Evolutionary conservation across 495 filamentous ascomycete species (phyloP).

Genomic region (Melanomma pulvis-pyrius): DNA sequence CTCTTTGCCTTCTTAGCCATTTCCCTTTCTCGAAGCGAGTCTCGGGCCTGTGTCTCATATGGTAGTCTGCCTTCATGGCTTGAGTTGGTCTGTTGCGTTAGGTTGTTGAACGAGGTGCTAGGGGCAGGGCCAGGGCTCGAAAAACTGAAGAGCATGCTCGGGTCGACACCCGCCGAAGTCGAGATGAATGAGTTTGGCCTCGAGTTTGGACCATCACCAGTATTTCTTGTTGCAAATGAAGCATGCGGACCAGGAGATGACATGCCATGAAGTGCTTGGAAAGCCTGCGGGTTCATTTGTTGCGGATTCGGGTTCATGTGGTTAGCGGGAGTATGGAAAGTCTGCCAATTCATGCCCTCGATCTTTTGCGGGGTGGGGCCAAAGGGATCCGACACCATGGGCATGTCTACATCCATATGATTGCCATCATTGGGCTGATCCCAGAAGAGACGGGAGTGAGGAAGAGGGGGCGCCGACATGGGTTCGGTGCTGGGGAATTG

Average conservation of each 20-base stretch:
- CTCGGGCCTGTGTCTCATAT: conserved; percentile 39
- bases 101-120: conserved; percentile 13
- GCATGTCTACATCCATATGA: conserved; percentile 38
- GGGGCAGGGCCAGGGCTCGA: conserved; percentile 30
- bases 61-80: conserved; percentile 32
- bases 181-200: conserved; percentile 35
- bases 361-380: conserved; percentile 35
- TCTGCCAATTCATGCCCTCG: conserved; percentile 20
- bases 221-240: conserved; percentile 15
- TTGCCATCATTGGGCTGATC: conserved; percentile 56
- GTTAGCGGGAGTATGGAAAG: conserved; percentile 25
- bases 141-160: conserved; percentile 43
- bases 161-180: conserved; percentile 39
- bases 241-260: conserved; percentile 20
- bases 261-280: conserved; percentile 34
- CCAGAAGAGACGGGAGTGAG: conserved; percentile 73
- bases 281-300: conserved; percentile 33
- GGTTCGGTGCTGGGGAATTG: conserved; percentile 71
- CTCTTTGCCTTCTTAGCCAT: conserved; percentile 26
- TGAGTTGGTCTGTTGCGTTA: conserved; percentile 4
- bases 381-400: conserved; percentile 42
- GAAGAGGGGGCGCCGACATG: conserved; percentile 66
- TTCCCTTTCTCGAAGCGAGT: conserved; percentile 38
- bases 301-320: conserved; percentile 20
- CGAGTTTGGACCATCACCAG: conserved; percentile 11